Percentiles rank a stretch among this genome's conserved stretches.
Evolutionary conservation across 192 early-diverging fungal genomes (phyloP).

Genomic region (Coemansia aciculifera): DNA sequence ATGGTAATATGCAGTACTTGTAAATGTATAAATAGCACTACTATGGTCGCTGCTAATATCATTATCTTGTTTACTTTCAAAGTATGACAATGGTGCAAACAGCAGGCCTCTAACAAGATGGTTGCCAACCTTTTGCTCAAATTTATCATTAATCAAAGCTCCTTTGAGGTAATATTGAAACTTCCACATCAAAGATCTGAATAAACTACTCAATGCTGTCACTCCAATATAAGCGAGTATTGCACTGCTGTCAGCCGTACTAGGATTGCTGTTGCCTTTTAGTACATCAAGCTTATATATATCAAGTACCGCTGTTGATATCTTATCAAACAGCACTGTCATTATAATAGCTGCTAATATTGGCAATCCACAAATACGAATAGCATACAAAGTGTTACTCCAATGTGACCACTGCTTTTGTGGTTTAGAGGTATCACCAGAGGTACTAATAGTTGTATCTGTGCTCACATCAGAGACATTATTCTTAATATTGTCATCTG

Average conservation of each 20-base stretch:
- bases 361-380: conserved; percentile 12
- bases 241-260: not conserved
- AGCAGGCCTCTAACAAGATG: conserved; percentile 6
- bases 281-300: not conserved
- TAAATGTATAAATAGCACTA: not conserved
- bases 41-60: not conserved
- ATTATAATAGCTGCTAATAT: not conserved
- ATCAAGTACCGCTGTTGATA: not conserved
- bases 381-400: conserved; percentile 53
- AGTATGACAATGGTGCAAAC: conserved; percentile 5
- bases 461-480: no score
- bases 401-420: conserved; percentile 25
- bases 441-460: not conserved
- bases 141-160: not conserved
- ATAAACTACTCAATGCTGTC: not conserved
- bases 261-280: not conserved
- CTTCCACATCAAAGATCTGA: not conserved
- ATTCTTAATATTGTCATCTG: no score
- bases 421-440: not conserved
- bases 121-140: not conserved
- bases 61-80: not conserved
- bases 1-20: not conserved
- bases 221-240: not conserved
- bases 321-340: not conserved
- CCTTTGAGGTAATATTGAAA: not conserved